Conservation (phyloP, 1,139 yeast genomes). For the Ogataea hybrid region DNA sequence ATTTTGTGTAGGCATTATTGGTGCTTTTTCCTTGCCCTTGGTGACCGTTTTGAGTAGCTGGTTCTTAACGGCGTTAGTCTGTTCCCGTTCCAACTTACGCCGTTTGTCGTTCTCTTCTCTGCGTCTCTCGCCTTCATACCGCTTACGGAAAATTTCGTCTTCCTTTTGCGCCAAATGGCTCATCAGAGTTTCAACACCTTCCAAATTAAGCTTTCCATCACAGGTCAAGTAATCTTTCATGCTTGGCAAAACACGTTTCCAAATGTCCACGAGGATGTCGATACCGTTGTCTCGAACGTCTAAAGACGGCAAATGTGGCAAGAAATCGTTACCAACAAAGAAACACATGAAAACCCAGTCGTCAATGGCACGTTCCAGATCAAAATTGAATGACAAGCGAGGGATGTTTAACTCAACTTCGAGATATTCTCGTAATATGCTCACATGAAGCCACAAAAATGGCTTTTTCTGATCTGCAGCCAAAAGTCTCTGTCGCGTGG, state of each 20-base stretch:
- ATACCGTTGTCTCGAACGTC: slow-evolving; percentile 96
- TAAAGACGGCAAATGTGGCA: slow-evolving; percentile 93
- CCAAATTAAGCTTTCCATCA: slow-evolving; percentile 79
- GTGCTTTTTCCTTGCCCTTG: slow-evolving; percentile 75
- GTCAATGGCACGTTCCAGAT: slow-evolving; percentile 92
- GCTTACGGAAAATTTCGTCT: slow-evolving; percentile 69
- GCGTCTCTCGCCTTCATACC: slow-evolving; percentile 66
- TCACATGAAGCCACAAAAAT: slow-evolving; percentile 90
- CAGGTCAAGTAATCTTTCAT: slow-evolving; percentile 80
- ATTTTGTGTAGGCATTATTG: slow-evolving; percentile 65
- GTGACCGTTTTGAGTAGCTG: slow-evolving; percentile 35
- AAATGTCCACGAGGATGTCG: slow-evolving; percentile 72
- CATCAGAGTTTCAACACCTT: slow-evolving; percentile 73
- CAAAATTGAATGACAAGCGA: slow-evolving; percentile 69
- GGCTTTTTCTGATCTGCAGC: slow-evolving; percentile 72
- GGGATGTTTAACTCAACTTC: slow-evolving; percentile 78
- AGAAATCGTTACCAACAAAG: slow-evolving; percentile 97
- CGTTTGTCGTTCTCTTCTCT: slow-evolving; percentile 63
- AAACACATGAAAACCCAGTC: slow-evolving; percentile 99
- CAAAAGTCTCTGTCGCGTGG: slow-evolving; percentile 52
- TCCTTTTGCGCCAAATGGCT: slow-evolving; percentile 68
- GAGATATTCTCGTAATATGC: slow-evolving; percentile 82
- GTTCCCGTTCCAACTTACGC: slow-evolving; percentile 45
- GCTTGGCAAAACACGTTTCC: slow-evolving; percentile 72
- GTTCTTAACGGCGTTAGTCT: slow-evolving; percentile 36